phyloP scores from a whole-genome alignment of 1,139 yeast genomes.

The Yueomyces sp. region DNA sequence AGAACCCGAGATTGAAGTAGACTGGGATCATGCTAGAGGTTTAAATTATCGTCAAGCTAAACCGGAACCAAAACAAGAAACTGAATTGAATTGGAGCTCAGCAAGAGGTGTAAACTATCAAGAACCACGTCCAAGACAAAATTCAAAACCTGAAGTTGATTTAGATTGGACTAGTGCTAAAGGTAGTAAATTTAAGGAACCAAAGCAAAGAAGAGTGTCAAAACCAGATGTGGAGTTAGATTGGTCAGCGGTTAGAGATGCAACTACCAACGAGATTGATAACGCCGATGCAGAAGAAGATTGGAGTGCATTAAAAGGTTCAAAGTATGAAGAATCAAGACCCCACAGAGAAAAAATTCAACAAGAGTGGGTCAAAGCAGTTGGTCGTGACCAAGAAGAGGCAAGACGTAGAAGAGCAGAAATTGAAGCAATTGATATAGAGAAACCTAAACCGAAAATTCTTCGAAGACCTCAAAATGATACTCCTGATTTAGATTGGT shows the following conservation, averaged over 20 bases:
- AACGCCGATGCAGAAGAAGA: neutral
- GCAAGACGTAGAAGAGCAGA: neutral
- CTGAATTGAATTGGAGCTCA: constrained; percentile 29
- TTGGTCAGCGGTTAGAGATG: neutral
- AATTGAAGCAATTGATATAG: neutral
- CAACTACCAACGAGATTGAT: neutral
- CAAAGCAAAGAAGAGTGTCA: too few relatives aligned
- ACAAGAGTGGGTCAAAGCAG: neutral
- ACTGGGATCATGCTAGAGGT: constrained; percentile 33
- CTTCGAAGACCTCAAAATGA: constrained; percentile 28
- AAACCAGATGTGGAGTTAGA: too few relatives aligned
- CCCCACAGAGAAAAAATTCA: constrained; percentile 14
- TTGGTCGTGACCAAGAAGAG: neutral
- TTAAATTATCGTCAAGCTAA: constrained; percentile 12
- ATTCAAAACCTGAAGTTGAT: constrained; percentile 31
- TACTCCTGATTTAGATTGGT: constrained; percentile 51
- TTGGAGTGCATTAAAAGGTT: neutral
- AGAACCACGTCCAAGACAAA: constrained; percentile 24
- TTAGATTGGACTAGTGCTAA: constrained; percentile 45
- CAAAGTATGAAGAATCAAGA: neutral
- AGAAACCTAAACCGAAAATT: neutral
- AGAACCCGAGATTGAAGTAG: constrained; percentile 22
- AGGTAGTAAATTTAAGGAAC: constrained; percentile 28
- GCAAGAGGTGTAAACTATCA: constrained; percentile 19
- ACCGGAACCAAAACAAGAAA: constrained; percentile 17